A percentile compares a stretch with the other conserved stretches of the same genome.
These are phyloP conservation scores for Sarocladiaceae sp. DNA, from an alignment of 2,329 filamentous ascomycete species.

Conservation along the genomic window DNA sequence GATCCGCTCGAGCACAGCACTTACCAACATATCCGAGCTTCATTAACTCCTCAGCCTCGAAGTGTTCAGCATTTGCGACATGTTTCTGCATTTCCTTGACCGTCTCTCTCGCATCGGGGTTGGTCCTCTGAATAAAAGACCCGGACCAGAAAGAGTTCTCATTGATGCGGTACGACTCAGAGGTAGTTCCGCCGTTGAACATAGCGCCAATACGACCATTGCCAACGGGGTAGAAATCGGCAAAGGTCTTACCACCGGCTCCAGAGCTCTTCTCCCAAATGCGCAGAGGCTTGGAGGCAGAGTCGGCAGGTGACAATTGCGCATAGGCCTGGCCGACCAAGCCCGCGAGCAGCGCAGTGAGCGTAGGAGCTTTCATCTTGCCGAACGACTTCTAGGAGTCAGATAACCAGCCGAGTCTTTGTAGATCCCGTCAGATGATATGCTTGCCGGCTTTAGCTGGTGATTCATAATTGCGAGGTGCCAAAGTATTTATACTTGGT, in stretches of 20 bases:
- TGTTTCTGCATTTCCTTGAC: constrained; percentile 30
- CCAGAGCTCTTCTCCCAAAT: constrained; percentile 9
- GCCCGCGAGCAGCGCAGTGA: neutral
- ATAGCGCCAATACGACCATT: constrained; percentile 36
- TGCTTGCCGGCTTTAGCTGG: no score
- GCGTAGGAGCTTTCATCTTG: neutral
- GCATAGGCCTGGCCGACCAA: neutral
- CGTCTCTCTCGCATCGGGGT: constrained; percentile 26
- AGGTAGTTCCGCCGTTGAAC: constrained; percentile 29
- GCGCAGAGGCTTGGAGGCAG: constrained; percentile 6
- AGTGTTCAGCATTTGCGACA: constrained; percentile 30
- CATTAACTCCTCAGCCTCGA: constrained; percentile 15
- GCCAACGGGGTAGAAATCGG: constrained; percentile 32
- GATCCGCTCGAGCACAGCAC: neutral
- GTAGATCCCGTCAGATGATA: neutral
- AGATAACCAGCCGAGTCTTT: neutral
- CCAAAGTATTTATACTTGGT: neutral
- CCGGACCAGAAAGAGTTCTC: constrained; percentile 42
- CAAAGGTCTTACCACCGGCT: neutral
- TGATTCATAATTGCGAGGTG: no score
- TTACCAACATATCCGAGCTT: constrained; percentile 24
- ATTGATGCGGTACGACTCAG: constrained; percentile 38
- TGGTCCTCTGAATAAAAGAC: constrained; percentile 22
- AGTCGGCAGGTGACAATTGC: neutral
- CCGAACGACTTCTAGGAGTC: neutral